A percentile compares a stretch with the other conserved stretches of the same genome.
Conservation (phyloP, 2,329 filamentous ascomycete genomes). For the Dryadomyces quercus-mongolicae region DNA sequence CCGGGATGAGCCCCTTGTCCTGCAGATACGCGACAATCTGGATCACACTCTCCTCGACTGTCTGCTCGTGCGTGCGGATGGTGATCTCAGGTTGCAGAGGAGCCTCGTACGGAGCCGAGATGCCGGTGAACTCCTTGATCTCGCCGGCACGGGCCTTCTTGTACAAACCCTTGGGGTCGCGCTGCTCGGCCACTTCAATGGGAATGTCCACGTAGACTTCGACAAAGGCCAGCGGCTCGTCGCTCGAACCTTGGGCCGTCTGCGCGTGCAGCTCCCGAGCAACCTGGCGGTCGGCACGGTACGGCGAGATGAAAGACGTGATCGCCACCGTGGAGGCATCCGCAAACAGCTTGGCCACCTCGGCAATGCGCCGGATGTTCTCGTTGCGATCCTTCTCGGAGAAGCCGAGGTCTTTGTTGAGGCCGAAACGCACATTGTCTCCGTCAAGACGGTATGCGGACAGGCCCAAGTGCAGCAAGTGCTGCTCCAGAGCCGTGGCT, state of each 20-base stretch:
- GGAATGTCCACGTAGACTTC: conserved; percentile 92
- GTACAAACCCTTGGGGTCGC: conserved; percentile 95
- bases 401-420: conserved; percentile 97
- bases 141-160: conserved; percentile 90
- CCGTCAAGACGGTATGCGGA: conserved; percentile 89
- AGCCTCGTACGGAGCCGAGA: conserved; percentile 89
- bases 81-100: conserved; percentile 77
- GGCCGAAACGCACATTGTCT: conserved; percentile 94
- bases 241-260: conserved; percentile 34
- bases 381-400: conserved; percentile 87
- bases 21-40: conserved; percentile 74
- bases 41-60: conserved; percentile 77
- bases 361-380: conserved; percentile 93
- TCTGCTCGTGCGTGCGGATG: conserved; percentile 69
- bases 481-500: conserved; percentile 91
- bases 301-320: conserved; percentile 95
- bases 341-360: conserved; percentile 92
- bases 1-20: conserved; percentile 45
- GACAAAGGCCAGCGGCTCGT: conserved; percentile 72
- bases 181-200: conserved; percentile 81
- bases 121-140: conserved; percentile 95
- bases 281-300: conserved; percentile 71
- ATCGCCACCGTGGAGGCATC: conserved; percentile 80
- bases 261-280: conserved; percentile 70
- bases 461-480: conserved; percentile 75